phyloP scores from a whole-genome alignment of 345 rosid species.

The Eucalyptus melliodora region DNA sequence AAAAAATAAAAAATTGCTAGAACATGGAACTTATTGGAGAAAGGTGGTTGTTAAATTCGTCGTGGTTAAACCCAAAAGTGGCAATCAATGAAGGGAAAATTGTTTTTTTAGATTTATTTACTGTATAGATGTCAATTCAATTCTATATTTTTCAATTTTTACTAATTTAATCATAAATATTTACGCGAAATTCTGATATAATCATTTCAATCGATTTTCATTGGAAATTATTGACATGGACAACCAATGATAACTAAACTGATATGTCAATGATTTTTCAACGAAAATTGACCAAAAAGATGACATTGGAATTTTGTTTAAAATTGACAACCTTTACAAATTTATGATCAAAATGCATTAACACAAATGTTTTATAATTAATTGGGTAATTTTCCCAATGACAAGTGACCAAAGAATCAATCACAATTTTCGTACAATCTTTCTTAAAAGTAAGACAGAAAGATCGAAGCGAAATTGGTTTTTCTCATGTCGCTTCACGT shows the following conservation, averaged over 20 bases:
- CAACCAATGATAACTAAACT: accelerated
- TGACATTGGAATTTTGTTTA: background rate
- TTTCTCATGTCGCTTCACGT: background rate
- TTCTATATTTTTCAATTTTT: background rate
- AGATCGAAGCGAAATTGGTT: background rate
- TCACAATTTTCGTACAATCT: background rate
- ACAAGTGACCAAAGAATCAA: background rate
- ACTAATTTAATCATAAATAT: background rate
- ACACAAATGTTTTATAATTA: background rate
- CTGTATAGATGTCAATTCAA: background rate
- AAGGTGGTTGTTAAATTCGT: background rate
- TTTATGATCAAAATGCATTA: background rate
- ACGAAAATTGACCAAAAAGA: background rate
- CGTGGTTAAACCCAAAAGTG: background rate
- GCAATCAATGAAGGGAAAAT: background rate
- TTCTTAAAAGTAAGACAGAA: background rate
- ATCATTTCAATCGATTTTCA: background rate
- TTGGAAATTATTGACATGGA: background rate
- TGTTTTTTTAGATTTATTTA: background rate
- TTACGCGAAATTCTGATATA: accelerated
- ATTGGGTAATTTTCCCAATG: accelerated
- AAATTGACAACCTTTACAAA: background rate
- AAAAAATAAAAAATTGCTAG: background rate
- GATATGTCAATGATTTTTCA: background rate
- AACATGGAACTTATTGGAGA: background rate